These are phyloP conservation scores for Fraxinus sp. DNA, from an alignment of 305 asterid genomes.

Conservation along the genomic window DNA sequence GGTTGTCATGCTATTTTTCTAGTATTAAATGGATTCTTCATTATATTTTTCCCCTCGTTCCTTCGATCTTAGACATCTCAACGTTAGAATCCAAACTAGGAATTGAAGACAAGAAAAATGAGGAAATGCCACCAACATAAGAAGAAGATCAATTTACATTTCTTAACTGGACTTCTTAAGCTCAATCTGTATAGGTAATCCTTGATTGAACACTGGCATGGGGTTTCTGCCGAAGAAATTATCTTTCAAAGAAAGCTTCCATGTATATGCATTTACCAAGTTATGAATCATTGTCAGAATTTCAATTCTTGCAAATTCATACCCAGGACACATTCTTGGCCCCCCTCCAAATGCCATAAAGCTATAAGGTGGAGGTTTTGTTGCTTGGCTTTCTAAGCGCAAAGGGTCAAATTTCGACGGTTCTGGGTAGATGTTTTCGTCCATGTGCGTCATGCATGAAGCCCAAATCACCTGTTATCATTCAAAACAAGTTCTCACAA, in stretches of 20 bases:
- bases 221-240: slow-evolving; percentile 28
- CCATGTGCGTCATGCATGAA: slow-evolving; percentile 32
- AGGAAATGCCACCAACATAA: background rate
- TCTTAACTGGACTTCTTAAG: background rate
- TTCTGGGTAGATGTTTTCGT: slow-evolving; percentile 25
- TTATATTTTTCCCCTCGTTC: background rate
- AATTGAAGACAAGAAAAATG: background rate
- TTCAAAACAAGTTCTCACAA: background rate
- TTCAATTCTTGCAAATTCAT: slow-evolving; percentile 32
- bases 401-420: slow-evolving; percentile 28
- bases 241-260: slow-evolving; percentile 27
- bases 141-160: background rate
- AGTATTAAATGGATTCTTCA: background rate
- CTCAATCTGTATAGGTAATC: slow-evolving; percentile 23
- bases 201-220: slow-evolving; percentile 27
- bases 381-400: slow-evolving; percentile 22
- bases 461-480: slow-evolving; percentile 28
- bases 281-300: slow-evolving; percentile 29
- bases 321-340: slow-evolving; percentile 35
- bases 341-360: slow-evolving; percentile 41
- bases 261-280: slow-evolving; percentile 22
- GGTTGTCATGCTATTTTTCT: background rate
- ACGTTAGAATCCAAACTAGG: background rate
- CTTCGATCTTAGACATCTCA: background rate
- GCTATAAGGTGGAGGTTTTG: slow-evolving; percentile 25